Conservation (phyloP, 2,329 filamentous ascomycete species). For the Colletotrichum falcatum region DNA sequence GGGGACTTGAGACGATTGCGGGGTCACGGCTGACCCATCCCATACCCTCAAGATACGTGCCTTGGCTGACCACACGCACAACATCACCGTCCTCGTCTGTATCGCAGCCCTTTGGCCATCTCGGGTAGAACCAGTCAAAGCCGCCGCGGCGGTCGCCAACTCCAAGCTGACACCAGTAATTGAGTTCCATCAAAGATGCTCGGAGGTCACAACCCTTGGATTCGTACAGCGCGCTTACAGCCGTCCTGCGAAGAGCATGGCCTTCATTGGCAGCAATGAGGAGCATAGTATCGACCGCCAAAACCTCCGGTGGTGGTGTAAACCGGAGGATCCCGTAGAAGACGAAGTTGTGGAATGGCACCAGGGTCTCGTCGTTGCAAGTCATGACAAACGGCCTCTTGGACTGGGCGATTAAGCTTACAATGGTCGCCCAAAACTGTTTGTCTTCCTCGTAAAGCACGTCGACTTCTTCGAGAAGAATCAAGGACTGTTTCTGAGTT, state of each 20-base stretch:
- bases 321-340: slow-evolving; percentile 89
- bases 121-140: slow-evolving; percentile 87
- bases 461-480: slow-evolving; percentile 94
- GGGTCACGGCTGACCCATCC: slow-evolving; percentile 78
- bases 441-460: slow-evolving; percentile 95
- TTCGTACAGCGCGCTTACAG: slow-evolving; percentile 77
- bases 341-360: slow-evolving; percentile 80
- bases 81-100: slow-evolving; percentile 74
- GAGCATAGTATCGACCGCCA: slow-evolving; percentile 84
- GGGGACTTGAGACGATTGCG: slow-evolving; percentile 51
- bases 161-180: slow-evolving; percentile 97
- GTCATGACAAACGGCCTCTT: slow-evolving; percentile 95
- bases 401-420: slow-evolving; percentile 82
- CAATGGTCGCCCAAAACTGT: slow-evolving; percentile 89
- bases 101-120: slow-evolving; percentile 80
- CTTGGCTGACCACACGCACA: slow-evolving; percentile 83
- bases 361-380: slow-evolving; percentile 89
- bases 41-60: slow-evolving; percentile 83
- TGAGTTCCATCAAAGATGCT: slow-evolving; percentile 83
- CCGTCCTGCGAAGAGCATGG: slow-evolving; percentile 77
- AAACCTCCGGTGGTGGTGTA: slow-evolving; percentile 70
- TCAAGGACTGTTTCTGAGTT: slow-evolving; percentile 89
- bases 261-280: slow-evolving; percentile 90
- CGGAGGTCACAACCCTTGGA: slow-evolving; percentile 80
- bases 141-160: slow-evolving; percentile 91